Evolutionary conservation across 2,329 filamentous ascomycete species (phyloP).

Genomic region (Fusarium sarcochroum): DNA sequence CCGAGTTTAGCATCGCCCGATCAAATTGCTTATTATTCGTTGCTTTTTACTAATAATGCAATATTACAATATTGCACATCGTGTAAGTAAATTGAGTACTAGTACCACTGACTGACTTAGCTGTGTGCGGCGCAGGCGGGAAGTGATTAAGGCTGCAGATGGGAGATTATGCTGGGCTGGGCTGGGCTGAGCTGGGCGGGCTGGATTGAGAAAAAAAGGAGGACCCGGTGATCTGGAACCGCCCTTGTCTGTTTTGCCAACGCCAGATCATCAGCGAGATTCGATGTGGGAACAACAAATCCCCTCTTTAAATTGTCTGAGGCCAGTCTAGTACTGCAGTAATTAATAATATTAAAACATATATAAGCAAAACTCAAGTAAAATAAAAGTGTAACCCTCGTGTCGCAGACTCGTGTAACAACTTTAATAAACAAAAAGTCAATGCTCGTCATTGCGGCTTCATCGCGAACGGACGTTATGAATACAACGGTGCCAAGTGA

Average conservation of each 20-base stretch:
- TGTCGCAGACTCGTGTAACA: background rate
- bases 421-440: conserved; percentile 16
- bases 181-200: conserved; percentile 16
- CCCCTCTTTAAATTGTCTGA: background rate
- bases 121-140: conserved; percentile 24
- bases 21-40: background rate
- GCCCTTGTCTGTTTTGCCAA: conserved; percentile 43
- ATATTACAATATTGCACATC: background rate
- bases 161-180: conserved; percentile 41
- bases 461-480: conserved; percentile 30
- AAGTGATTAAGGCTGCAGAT: conserved; percentile 43
- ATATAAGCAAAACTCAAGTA: conserved; percentile 7
- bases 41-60: background rate
- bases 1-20: conserved; percentile 32
- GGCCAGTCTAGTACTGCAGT: background rate
- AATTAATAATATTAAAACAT: too few relatives aligned
- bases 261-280: conserved; percentile 47
- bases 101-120: background rate
- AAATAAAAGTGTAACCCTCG: conserved; percentile 6
- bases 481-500: conserved; percentile 27
- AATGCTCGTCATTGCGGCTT: conserved; percentile 17
- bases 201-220: conserved; percentile 21
- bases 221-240: conserved; percentile 50
- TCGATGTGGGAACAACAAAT: conserved; percentile 34
- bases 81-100: background rate